Base-by-base conservation (phyloP, 116 monocot species). In the Cymodocea nodosa region DNA sequence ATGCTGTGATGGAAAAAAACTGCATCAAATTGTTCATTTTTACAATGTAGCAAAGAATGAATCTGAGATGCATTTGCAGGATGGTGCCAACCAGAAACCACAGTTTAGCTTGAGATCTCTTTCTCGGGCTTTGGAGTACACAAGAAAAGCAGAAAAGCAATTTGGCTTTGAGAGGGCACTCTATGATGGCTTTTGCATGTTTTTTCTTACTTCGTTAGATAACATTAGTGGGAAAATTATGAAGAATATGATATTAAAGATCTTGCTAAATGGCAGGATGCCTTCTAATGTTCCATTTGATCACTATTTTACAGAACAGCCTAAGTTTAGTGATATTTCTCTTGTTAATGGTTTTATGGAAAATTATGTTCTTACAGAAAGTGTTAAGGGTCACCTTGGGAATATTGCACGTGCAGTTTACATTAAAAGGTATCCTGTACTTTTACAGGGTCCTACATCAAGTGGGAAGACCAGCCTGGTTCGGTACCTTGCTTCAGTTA, bases 401-500 rank as follows among this genome's bases (percentile, higher is more conserved):
- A 92, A 89, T 67, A 79, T 98, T 70, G 85, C 89, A 23, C 83
- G 97, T 71, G 97, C 97, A 23, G 78, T 98, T 37, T 89, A 64
- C 71, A 89, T 92, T 60, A 91, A 84, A 70, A 84, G 71, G 71
- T 98, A 98, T 44, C 97, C 97, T 20, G 97, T 98, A 60, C 76
- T 98, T 12, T 71, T 98, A 49, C 97, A 98, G 74, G 97, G 97
- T 16, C 97, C 97, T n/a, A 98, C 97, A 55, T 98, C 97, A 25
- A 98, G 97, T 77, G 97, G 97, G 15, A 98, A 98, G 62, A 98
- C 97, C 57, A 98, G 97, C 66, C 85, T 98, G 58, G 84, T 98
- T 67, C 83, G 67, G 16, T 84, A 84, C 79, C 86, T 98, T 72
- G 97, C 97, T 63, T 77, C 78, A 13, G 62, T 82, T 48, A 86